Percentiles rank a stretch among this genome's conserved stretches.
Evolutionary conservation across 2,329 filamentous ascomycete species (phyloP).

Genomic region (Elsinoe necatrix): DNA sequence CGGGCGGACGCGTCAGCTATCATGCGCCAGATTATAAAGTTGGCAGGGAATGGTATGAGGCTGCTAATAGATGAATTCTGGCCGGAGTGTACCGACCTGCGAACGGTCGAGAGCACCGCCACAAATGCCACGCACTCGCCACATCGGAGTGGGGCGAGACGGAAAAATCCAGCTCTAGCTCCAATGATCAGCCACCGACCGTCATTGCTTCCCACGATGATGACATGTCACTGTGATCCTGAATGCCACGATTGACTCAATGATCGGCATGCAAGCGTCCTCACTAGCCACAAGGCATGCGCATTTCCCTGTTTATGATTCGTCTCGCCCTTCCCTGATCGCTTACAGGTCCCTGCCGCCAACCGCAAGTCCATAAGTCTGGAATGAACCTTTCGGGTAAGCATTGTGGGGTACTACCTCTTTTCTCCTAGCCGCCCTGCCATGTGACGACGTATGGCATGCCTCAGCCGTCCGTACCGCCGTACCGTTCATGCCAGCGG

Average conservation of each 20-base stretch:
- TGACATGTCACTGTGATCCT: conserved; percentile 1
- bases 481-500: conserved; percentile 1
- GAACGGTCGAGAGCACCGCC: background rate
- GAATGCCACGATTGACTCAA: conserved; percentile 1
- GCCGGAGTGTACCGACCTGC: background rate
- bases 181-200: background rate
- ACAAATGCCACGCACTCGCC: background rate
- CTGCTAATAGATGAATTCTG: background rate
- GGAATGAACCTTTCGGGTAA: background rate
- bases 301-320: conserved; percentile 9
- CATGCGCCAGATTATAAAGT: background rate
- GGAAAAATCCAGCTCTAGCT: background rate
- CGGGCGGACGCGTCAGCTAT: conserved; percentile 4
- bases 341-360: conserved; percentile 1
- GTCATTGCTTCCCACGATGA: conserved; percentile 1
- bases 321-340: conserved; percentile 6
- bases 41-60: conserved; percentile 1
- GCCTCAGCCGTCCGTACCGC: conserved; percentile 4
- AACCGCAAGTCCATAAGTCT: background rate
- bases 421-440: background rate
- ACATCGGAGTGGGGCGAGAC: background rate
- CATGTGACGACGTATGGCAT: conserved; percentile 8
- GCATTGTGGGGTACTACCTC: background rate
- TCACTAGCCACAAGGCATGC: conserved; percentile 11
- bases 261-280: conserved; percentile 4